Evolutionary conservation across 176 grass and related monocot genomes (phyloP), one percentile per base, ranked within the genome.

Genomic region (Oryza glaberrima): DNA sequence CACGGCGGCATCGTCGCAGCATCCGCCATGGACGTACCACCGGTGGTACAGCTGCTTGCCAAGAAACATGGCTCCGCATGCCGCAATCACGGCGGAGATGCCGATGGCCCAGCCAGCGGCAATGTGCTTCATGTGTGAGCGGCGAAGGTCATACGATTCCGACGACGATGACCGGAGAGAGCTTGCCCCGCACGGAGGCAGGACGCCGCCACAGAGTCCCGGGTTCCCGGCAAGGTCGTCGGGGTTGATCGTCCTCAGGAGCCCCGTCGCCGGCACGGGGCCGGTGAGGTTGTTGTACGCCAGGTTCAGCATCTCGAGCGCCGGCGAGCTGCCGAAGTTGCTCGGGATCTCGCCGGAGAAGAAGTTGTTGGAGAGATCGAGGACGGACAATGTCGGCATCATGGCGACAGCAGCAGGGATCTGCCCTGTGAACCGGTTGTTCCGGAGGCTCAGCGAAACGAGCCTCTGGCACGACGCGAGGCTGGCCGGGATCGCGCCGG

Each of bases 261-360:
- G 66, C 22, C 96, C 93, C 4, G 88, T 96, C 2, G 90, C 47
- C 0, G 96, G 93, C 69, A 98, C 91, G 20, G 89, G 85, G 10
- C 96, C 96, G 0, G 86, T 90, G 38, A 98, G 93, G 69, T 98
- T 98, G 86, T 98, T 98, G 90, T 98, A 88, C 32, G 96, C 89
- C 72, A 98, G 48, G 87, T 90, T 98, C 11, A 98, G 83, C 96
- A 92, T 95, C 65, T 98, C 96, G 11, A 98, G 88, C 61, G 96
- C 91, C 19, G 91, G 93, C 9, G 93, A 98, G 83, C 86, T 89
- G 26, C 96, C 96, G 73, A 98, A 98, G 56, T 95, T 96, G 56
- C 65, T 85, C 19, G 96, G 96, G 23, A 98, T 98, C 36, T 85
- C 80, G 13, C 96, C 96, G 13, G 91, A 86, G 61, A 98, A 69